Percentiles rank a stretch among this genome's conserved stretches.
phyloP scores from a whole-genome alignment of 2,329 filamentous ascomycete species.

The Aspergillus viridinutans region DNA sequence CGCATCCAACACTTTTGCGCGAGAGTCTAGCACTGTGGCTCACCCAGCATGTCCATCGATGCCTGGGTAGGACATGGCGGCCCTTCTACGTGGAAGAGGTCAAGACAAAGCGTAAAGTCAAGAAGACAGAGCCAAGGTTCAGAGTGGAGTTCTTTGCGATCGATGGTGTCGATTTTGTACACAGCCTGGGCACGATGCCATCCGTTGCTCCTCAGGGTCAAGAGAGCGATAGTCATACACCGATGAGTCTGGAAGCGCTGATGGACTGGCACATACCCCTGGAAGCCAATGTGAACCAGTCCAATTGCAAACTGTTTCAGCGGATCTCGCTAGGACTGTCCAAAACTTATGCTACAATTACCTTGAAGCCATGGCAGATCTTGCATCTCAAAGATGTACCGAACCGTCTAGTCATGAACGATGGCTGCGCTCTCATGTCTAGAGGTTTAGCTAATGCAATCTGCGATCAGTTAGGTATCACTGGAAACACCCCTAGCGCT shows the following conservation, averaged over 20 bases:
- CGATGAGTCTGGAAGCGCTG: conserved; percentile 37
- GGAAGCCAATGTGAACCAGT: conserved; percentile 32
- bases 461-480: conserved; percentile 41
- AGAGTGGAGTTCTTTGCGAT: conserved; percentile 44
- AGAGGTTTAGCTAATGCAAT: conserved; percentile 46
- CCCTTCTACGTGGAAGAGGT: conserved; percentile 43
- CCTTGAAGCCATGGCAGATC: conserved; percentile 35
- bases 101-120: conserved; percentile 29
- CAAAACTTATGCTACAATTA: conserved; percentile 39
- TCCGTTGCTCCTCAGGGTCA: conserved; percentile 21
- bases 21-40: conserved; percentile 40
- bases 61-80: conserved; percentile 43
- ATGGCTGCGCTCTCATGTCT: conserved; percentile 55
- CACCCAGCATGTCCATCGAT: conserved; percentile 32
- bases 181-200: conserved; percentile 3
- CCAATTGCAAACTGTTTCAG: conserved; percentile 44
- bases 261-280: conserved; percentile 45
- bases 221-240: conserved; percentile 26
- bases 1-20: conserved; percentile 24
- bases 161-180: conserved; percentile 38
- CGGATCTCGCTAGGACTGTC: conserved; percentile 42
- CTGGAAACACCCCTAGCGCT: conserved; percentile 43
- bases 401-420: conserved; percentile 41
- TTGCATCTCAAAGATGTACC: conserved; percentile 28
- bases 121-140: conserved; percentile 20